Base-by-base conservation (phyloP, 257 asterid species). In the Capsicum pubescens region DNA sequence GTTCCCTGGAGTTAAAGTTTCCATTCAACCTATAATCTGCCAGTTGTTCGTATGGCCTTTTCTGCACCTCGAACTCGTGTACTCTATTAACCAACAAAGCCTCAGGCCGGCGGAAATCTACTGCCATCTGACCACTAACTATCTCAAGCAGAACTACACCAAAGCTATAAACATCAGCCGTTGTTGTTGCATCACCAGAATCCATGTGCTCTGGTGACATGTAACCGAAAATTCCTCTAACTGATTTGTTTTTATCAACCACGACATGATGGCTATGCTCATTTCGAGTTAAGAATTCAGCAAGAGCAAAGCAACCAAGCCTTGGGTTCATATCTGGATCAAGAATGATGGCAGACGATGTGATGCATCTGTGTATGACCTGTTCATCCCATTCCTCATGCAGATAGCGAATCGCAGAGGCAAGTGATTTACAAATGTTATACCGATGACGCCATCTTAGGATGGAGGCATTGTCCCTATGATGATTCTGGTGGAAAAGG, bases 311-410 rank as follows among this genome's bases (percentile, higher is more conserved):
- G 1, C 94, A 92, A 3, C 98, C 98, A 14, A 96, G 97, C 85
- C 98, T 90, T 0, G 99, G 98, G 86, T 89, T 96, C 93, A 87
- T 88, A 83, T 93, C 99, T 3, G 85, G 91, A 74, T 93, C 99
- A 2, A 96, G 87, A 69, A 88, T 83, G 35, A 96, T 79, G 6
- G 99, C 97, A 1, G 98, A 96, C 4, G 99, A 93, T 14, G 99
- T 96, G 81, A 96, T 96, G 60, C 92, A 94, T 81, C 97, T 83
- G 79, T 96, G 99, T 48, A 96, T 95, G 11, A 96, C 99, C 68
- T 93, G 97, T 86, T 96, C 99, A n/a, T 96, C 98, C 99, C 99
- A 96, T 66, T 93, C 99, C 87, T 96, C 99, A 4, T 96, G 99
- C 69, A 96, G 95, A 81, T 96, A 96, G 81, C 89, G 91, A 60